Conservation (phyloP, 345 rosid genomes). For the Kandelia obovata region DNA sequence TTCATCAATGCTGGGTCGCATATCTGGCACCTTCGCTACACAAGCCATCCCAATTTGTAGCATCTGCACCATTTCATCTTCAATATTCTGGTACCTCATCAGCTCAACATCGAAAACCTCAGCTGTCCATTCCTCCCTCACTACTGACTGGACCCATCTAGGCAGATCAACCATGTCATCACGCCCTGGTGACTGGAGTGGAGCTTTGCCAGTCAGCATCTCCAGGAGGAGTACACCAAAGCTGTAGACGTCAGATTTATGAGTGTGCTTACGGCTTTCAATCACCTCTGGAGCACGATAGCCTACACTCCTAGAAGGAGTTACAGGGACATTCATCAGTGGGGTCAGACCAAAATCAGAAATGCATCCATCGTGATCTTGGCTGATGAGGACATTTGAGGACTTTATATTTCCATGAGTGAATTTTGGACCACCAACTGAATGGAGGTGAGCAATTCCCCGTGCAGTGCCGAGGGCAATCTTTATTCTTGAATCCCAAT, state of each 20-base stretch:
- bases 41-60: conserved; percentile 77
- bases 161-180: conserved; percentile 82
- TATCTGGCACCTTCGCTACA: conserved; percentile 55
- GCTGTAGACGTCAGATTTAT: conserved; percentile 67
- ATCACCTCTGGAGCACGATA: conserved; percentile 73
- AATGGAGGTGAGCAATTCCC: conserved; percentile 74
- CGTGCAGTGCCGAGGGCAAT: conserved; percentile 63
- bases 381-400: conserved; percentile 67
- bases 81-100: conserved; percentile 69
- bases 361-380: conserved; percentile 50
- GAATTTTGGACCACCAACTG: conserved; percentile 64
- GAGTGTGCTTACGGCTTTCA: conserved; percentile 69
- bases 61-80: conserved; percentile 86
- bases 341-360: conserved; percentile 69
- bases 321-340: conserved; percentile 55
- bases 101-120: conserved; percentile 83
- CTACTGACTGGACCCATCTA: conserved; percentile 89
- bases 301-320: conserved; percentile 62
- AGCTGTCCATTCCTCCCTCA: conserved; percentile 87
- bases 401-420: conserved; percentile 84
- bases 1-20: conserved; percentile 70
- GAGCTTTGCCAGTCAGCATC: conserved; percentile 77
- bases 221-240: conserved; percentile 80
- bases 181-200: conserved; percentile 60
- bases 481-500: conserved; percentile 70